Evolutionary conservation across 306 rosid species (phyloP).

Genomic region (Cucurbita argyrosperma): DNA sequence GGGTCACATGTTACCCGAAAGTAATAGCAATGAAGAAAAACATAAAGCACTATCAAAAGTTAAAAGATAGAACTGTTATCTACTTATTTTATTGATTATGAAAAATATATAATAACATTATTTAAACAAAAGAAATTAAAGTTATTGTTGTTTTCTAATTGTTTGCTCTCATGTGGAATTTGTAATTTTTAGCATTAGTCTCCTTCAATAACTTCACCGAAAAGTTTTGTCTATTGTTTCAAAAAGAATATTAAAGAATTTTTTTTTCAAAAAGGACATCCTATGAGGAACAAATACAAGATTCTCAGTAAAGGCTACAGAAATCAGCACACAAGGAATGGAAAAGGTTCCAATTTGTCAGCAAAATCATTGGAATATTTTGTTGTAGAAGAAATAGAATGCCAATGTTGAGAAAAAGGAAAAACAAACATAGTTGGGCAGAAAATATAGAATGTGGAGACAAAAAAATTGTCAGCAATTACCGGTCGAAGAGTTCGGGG

Average conservation of each 20-base stretch:
- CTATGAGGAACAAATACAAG: background rate
- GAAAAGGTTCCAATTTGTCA: background rate
- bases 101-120: background rate
- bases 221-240: too few species aligned
- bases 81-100: background rate
- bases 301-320: background rate
- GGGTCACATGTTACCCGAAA: slow-evolving; percentile 15
- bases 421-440: background rate
- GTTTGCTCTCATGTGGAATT: too few species aligned
- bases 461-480: slow-evolving; percentile 15
- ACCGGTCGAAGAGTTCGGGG: slow-evolving; percentile 79
- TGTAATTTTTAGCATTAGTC: too few species aligned
- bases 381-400: background rate
- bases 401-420: background rate
- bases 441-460: background rate
- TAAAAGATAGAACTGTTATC: background rate
- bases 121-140: too few species aligned
- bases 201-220: too few species aligned
- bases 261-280: background rate
- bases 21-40: slow-evolving; percentile 5
- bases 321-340: background rate
- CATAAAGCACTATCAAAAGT: background rate
- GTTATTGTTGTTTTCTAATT: too few species aligned
- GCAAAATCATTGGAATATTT: background rate
- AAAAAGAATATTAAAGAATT: too few species aligned